Percentiles rank a stretch among this genome's conserved stretches.
phyloP scores from a whole-genome alignment of 139 green algal genomes.

The Protoeuglena noctilucae region DNA sequence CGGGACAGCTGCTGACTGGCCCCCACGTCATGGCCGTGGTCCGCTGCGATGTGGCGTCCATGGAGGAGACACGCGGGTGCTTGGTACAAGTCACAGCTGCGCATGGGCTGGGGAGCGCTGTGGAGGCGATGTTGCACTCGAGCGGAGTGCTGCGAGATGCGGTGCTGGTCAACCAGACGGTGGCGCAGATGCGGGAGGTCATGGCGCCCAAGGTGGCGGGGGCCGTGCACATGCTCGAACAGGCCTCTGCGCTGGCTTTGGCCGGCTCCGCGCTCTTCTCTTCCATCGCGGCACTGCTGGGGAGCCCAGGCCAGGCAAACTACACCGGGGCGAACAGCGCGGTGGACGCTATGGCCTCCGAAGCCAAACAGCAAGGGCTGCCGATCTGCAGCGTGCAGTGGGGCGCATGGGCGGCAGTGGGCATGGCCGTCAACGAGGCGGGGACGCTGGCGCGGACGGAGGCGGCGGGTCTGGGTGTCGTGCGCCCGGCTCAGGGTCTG shows the following conservation, averaged over 20 bases:
- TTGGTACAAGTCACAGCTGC: not conserved
- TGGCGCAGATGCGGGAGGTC: constrained; percentile 11
- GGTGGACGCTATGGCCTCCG: constrained; percentile 23
- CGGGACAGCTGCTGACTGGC: no score
- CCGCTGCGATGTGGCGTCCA: constrained; percentile 16
- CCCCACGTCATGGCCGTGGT: constrained; percentile 17
- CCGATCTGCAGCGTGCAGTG: constrained; percentile 52
- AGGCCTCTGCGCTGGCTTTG: constrained; percentile 14
- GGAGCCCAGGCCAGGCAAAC: constrained; percentile 34
- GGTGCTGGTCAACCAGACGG: constrained; percentile 25
- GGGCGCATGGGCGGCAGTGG: constrained; percentile 65
- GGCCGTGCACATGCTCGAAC: constrained; percentile 16
- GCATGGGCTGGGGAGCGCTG: no score
- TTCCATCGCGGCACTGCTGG: constrained; percentile 41
- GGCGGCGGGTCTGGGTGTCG: constrained; percentile 43
- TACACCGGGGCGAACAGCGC: constrained; percentile 35
- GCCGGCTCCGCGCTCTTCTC: constrained; percentile 36
- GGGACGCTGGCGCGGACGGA: constrained; percentile 38
- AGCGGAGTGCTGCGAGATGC: constrained; percentile 41
- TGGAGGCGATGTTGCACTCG: constrained; percentile 32
- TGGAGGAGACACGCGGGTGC: constrained; percentile 10
- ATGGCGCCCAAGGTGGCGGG: constrained; percentile 37
- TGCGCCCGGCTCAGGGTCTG: constrained; percentile 20
- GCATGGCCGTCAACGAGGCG: constrained; percentile 54
- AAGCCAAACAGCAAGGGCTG: constrained; percentile 9